These are phyloP conservation scores for Prorocentrum cordatum DNA, from an alignment of 169 alveolate genomes.

Conservation along the genomic window DNA sequence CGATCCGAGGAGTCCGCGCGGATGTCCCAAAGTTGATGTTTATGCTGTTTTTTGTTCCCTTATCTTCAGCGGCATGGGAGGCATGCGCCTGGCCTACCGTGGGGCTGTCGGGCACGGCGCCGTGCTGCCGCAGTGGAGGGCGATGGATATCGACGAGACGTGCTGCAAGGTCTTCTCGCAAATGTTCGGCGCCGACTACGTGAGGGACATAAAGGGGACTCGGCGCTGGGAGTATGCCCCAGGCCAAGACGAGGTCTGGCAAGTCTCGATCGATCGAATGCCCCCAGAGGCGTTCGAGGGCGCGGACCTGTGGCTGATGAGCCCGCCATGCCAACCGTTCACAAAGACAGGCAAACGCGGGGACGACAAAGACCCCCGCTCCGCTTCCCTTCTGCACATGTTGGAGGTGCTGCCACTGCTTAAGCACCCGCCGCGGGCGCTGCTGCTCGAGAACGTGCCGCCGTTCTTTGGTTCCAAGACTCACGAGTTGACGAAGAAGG, in stretches of 20 bases:
- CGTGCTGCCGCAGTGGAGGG: too few relatives aligned
- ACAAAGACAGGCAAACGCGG: background rate
- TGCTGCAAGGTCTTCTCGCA: too few relatives aligned
- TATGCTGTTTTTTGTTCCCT: too few relatives aligned
- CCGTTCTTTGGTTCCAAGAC: background rate
- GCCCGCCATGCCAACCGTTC: constrained; percentile 13
- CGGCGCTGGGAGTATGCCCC: too few relatives aligned
- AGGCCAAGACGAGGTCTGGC: constrained; percentile 57
- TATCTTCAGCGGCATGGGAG: too few relatives aligned
- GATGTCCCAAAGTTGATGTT: too few relatives aligned
- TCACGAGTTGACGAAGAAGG: background rate
- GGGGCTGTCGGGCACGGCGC: too few relatives aligned
- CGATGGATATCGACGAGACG: too few relatives aligned
- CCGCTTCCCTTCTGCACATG: background rate
- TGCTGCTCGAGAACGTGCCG: constrained; percentile 20
- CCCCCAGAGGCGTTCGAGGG: constrained; percentile 31
- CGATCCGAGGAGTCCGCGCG: too few relatives aligned
- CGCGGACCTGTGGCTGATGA: constrained; percentile 27
- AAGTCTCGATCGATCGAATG: constrained; percentile 15
- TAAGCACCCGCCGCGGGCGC: background rate
- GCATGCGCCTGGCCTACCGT: too few relatives aligned
- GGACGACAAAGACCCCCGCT: background rate
- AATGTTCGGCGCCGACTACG: too few relatives aligned
- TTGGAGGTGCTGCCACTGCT: background rate
- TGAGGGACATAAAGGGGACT: too few relatives aligned